A percentile compares a stretch with the other conserved stretches of the same genome.
Conservation (phyloP, 441 rosid genomes). For the Cnidoscolus chayamansa region DNA sequence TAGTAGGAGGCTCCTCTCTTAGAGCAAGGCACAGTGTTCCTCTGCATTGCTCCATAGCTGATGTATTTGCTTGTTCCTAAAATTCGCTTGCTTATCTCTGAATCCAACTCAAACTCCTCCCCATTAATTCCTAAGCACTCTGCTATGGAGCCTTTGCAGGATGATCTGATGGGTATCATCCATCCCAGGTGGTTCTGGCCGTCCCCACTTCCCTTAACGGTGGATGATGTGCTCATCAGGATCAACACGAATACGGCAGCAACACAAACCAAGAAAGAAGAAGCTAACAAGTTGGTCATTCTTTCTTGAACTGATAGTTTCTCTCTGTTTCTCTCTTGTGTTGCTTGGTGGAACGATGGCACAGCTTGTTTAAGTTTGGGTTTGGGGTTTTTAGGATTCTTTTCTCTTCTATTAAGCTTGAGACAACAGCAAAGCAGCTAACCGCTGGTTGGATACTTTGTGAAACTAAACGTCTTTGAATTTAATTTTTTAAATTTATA, state of each 20-base stretch:
- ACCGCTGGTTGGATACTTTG: constrained; percentile 22
- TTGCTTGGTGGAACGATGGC: neutral
- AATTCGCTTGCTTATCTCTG: constrained; percentile 74
- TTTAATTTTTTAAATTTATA: too few relatives aligned
- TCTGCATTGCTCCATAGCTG: constrained; percentile 89
- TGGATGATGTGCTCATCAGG: constrained; percentile 27
- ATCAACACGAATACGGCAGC: constrained; percentile 26
- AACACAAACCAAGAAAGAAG: constrained; percentile 38
- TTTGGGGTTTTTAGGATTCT: neutral
- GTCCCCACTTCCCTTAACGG: constrained; percentile 43
- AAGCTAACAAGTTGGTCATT: constrained; percentile 32
- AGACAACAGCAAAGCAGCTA: constrained; percentile 12
- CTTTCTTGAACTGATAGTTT: neutral
- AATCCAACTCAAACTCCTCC: constrained; percentile 75
- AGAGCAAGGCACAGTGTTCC: constrained; percentile 88
- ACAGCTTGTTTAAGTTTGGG: neutral
- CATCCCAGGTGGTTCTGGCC: constrained; percentile 45
- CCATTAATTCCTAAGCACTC: constrained; percentile 47
- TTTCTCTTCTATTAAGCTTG: constrained; percentile 12
- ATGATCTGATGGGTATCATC: constrained; percentile 37
- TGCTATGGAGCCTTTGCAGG: constrained; percentile 57
- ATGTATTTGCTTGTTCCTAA: constrained; percentile 62
- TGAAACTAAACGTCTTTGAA: too few relatives aligned
- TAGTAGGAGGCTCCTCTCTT: constrained; percentile 93
- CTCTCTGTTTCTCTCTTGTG: neutral